Percentiles rank a stretch among this genome's conserved stretches.
phyloP scores from a whole-genome alignment of 164 flowering plant genomes.

The Vitis cinerea region DNA sequence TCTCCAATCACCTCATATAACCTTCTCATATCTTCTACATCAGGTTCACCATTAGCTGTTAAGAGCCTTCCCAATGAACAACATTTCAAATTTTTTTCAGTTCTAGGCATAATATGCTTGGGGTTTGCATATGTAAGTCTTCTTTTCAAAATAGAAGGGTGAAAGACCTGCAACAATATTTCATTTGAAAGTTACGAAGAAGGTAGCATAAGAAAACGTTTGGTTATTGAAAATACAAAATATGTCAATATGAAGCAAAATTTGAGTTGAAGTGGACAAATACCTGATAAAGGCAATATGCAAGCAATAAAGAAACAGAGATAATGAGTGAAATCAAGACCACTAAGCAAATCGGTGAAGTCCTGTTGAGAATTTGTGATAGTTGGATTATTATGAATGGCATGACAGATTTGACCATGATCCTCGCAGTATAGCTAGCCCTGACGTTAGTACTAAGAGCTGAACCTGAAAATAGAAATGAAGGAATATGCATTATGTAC shows the following conservation, averaged over 20 bases:
- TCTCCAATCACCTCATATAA: slow-evolving; percentile 16
- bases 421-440: slow-evolving; percentile 19
- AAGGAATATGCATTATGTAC: too few relatives aligned
- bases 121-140: not conserved
- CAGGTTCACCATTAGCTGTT: slow-evolving; percentile 11
- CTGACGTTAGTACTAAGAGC: slow-evolving; percentile 14
- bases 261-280: slow-evolving; percentile 13
- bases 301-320: slow-evolving; percentile 8
- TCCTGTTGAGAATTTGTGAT: not conserved
- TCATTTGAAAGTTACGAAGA: too few relatives aligned
- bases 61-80: slow-evolving; percentile 5
- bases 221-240: too few relatives aligned
- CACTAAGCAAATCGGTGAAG: not conserved
- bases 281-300: slow-evolving; percentile 3
- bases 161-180: slow-evolving; percentile 1
- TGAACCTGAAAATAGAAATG: slow-evolving; percentile 9
- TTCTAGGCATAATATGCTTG: slow-evolving; percentile 11
- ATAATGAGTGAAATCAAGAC: slow-evolving; percentile 15
- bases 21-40: slow-evolving; percentile 10
- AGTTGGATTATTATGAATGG: slow-evolving; percentile 20
- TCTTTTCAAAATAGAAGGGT: not conserved
- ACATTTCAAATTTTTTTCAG: slow-evolving; percentile 5
- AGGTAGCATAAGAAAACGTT: not conserved
- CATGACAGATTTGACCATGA: slow-evolving; percentile 20
- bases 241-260: not conserved